Base-by-base conservation (phyloP, 345 rosid genomes). In the Eucalyptus polybractea region DNA sequence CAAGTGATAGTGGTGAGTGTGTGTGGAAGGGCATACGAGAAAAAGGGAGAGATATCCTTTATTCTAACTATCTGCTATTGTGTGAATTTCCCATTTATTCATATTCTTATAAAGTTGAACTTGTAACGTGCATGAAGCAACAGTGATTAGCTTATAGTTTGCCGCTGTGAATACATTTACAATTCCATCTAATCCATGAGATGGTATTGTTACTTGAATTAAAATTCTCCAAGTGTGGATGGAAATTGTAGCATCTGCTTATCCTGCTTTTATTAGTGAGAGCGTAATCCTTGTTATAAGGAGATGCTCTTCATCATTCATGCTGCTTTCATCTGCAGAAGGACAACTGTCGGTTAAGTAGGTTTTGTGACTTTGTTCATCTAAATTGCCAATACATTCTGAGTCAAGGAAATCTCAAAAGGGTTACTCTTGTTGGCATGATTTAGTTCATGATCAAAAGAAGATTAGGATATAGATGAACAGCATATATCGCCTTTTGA, bases 1-100 rank as follows among this genome's bases (percentile, higher is more conserved):
- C 90, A 24, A 89, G 88, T 45, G 86, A 87, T 88, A 90, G 90
- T 31, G 96, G 98, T 97, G 67, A 94, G 97, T 87, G 47, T 17
- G 44, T 22, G 47, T 76, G 85, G 29, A 76, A 40, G 47, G 7
- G 85, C 85, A 76, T 76, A 49, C 6, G 1, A 86, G 88, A 56
- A 86, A 51, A 51, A 86, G 44, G 87, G 12, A 50, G 33, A 86
- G 5, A 86, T 33, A 29, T 51, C 62, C 62, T 51, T 86, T 51
- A 15, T 51, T 86, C 40, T 50, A 47, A 29, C 8, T 3, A 86
- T 50, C 13, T 47, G 40, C 42, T 29, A 49, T 25, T 16, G 6
- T 86, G 62, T 17, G 45, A 31, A n/a, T 45, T 51, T 50, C 44
- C 62, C 45, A 50, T 51, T n/a, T 86, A 29, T n/a, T 31, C 42